These are phyloP conservation scores for Penstemon newberryi DNA, from an alignment of 257 asterid species.

Conservation along the genomic window DNA sequence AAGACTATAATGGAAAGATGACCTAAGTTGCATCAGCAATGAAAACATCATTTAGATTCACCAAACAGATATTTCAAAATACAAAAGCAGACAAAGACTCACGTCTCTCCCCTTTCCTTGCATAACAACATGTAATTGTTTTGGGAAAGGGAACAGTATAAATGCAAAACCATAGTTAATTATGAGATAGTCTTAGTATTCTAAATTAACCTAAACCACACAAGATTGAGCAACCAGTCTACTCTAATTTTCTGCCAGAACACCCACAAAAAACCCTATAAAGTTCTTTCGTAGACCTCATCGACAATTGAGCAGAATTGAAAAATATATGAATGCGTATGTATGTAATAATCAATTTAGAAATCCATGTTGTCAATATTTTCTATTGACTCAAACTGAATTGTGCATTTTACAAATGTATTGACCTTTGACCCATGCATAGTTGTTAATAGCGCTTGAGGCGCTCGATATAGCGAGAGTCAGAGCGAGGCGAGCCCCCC, in stretches of 20 bases:
- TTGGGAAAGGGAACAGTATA: background rate
- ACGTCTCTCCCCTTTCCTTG: background rate
- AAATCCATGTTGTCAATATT: background rate
- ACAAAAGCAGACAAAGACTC: background rate
- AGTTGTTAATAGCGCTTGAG: too few species aligned
- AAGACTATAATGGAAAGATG: background rate
- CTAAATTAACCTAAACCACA: background rate
- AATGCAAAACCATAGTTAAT: background rate
- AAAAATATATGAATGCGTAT: background rate
- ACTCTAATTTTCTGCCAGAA: background rate
- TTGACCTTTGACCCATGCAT: background rate
- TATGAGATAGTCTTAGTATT: background rate
- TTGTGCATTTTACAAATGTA: background rate
- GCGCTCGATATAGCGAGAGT: too few species aligned
- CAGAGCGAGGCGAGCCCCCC: too few species aligned
- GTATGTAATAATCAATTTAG: background rate
- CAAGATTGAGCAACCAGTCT: background rate
- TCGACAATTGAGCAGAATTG: background rate
- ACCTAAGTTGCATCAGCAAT: conserved; percentile 1
- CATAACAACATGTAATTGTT: background rate
- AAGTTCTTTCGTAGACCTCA: background rate
- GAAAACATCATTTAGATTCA: conserved; percentile 2
- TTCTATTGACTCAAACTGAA: background rate
- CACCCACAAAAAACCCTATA: background rate
- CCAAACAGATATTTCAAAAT: background rate